Percentiles rank a stretch among this genome's conserved stretches.
Conservation (phyloP, 345 rosid species). For the Turritis glabra region DNA sequence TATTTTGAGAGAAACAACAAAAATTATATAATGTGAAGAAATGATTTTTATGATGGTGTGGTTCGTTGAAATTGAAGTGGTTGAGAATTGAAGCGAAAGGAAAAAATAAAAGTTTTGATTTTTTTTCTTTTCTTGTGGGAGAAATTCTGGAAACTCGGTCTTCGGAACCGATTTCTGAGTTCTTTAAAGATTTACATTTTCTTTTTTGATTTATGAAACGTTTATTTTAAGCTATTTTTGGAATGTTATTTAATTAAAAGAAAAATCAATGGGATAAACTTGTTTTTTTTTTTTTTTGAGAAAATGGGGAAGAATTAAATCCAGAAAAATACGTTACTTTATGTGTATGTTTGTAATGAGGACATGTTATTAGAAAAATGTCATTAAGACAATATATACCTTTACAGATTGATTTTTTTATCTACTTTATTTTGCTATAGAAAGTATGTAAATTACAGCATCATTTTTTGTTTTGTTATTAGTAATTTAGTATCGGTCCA, state of each 20-base stretch:
- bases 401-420: neutral
- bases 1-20: neutral
- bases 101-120: neutral
- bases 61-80: constrained; percentile 35
- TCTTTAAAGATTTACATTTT: neutral
- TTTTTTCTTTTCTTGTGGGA: constrained; percentile 10
- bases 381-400: neutral
- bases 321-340: neutral
- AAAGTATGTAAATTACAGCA: no score
- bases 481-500: no score
- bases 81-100: constrained; percentile 41
- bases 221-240: constrained; percentile 13
- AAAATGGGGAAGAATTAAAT: neutral
- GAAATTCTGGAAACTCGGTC: constrained; percentile 34
- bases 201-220: neutral
- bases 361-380: neutral
- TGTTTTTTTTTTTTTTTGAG: neutral
- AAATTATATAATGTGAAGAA: constrained; percentile 10
- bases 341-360: neutral
- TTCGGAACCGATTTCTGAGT: constrained; percentile 6
- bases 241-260: neutral
- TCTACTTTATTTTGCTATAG: neutral
- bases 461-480: no score
- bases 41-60: neutral
- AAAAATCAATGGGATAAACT: neutral